Evolutionary conservation across 345 rosid genomes (phyloP).

Genomic region (Firmiana major): DNA sequence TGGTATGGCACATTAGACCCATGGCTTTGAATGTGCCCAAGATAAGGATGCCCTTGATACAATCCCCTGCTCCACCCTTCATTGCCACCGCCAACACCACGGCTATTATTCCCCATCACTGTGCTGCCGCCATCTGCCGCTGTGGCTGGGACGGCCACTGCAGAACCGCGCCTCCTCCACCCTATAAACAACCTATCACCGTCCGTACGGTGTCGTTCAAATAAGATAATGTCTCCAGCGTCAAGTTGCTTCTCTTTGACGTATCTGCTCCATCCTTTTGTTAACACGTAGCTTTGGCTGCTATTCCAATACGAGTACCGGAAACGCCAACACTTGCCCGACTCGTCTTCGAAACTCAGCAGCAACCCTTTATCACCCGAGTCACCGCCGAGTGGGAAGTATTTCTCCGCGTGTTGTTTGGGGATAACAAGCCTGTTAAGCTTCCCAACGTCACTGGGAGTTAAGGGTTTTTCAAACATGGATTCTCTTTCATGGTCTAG

Average conservation of each 20-base stretch:
- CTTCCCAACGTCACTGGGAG: slow-evolving; percentile 91
- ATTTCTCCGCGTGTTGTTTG: slow-evolving; percentile 84
- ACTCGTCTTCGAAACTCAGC: slow-evolving; percentile 82
- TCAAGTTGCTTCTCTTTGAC: slow-evolving; percentile 82
- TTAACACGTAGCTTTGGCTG: slow-evolving; percentile 85
- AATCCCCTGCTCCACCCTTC: slow-evolving; percentile 29
- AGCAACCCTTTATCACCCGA: slow-evolving; percentile 47
- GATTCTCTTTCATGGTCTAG: slow-evolving; percentile 28
- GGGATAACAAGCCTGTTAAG: slow-evolving; percentile 89
- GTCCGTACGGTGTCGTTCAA: slow-evolving; percentile 55
- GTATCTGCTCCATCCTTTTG: slow-evolving; percentile 91
- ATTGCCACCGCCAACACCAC: slow-evolving; percentile 17
- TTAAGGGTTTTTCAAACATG: slow-evolving; percentile 78
- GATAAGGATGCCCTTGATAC: slow-evolving; percentile 30
- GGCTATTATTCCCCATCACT: not conserved
- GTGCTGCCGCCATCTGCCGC: slow-evolving; percentile 9
- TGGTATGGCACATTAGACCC: slow-evolving; percentile 41
- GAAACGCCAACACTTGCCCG: slow-evolving; percentile 78
- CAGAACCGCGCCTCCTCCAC: slow-evolving; percentile 48
- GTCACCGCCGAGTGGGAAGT: slow-evolving; percentile 58
- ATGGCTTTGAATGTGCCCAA: slow-evolving; percentile 31
- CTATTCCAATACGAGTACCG: slow-evolving; percentile 89
- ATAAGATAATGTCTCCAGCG: slow-evolving; percentile 72
- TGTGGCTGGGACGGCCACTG: not conserved
- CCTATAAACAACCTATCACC: slow-evolving; percentile 62